Base-by-base conservation (phyloP, 1,284 basidiomycete species). In the Malassezia globosa region DNA sequence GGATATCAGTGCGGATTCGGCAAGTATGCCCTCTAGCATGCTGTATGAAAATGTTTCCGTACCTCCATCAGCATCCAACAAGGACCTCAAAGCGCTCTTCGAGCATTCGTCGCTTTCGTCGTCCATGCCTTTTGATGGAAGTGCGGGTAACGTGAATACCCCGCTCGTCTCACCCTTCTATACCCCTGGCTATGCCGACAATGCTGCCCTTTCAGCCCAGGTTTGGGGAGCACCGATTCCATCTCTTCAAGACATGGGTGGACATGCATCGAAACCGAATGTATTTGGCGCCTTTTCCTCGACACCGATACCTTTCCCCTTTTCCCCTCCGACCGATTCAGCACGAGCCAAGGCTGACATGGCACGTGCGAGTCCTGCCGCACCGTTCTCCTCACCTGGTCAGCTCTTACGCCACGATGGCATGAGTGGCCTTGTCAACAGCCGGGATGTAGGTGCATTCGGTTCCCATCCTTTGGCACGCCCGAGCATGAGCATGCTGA, bases 71-170 rank as follows among this genome's bases (percentile, higher is more conserved):
- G 86, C 87, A 18, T 33, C 29, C 11, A 35, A 7, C 16, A 43
- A 43, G 0, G 87, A 95, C 65, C 89, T 96, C 52, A 95, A 95
- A 73, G 88, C 90, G 0, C 73, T 95, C 53, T 95, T 96, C 74
- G 87, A 64, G 34, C 60, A 36, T 47, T 55, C 31, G 36, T 54
- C 22, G 45, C 43, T 53, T 10, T 25, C 51, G 16, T 16, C 42
- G 1, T 48, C 50, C 11, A 51, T 55, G 21, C 52, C 59, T 5
- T 46, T 55, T 29, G 61, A 61, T 42, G 64, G 60, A 37, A 31
- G 29, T 31, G 49, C 63, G 37, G n/a, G n/a, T n/a, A 51, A 54
- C 31, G 41, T 59, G 4, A 52, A 47, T 47, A 47, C 50, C 44
- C 50, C 36, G 6, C 25, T 52, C 19, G 41, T 47, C 39, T 65